A percentile compares a stretch with the other conserved stretches of the same genome.
These are phyloP conservation scores for Aegilops sharonensis DNA, from an alignment of 176 grass and related monocot genomes.

Conservation along the genomic window DNA sequence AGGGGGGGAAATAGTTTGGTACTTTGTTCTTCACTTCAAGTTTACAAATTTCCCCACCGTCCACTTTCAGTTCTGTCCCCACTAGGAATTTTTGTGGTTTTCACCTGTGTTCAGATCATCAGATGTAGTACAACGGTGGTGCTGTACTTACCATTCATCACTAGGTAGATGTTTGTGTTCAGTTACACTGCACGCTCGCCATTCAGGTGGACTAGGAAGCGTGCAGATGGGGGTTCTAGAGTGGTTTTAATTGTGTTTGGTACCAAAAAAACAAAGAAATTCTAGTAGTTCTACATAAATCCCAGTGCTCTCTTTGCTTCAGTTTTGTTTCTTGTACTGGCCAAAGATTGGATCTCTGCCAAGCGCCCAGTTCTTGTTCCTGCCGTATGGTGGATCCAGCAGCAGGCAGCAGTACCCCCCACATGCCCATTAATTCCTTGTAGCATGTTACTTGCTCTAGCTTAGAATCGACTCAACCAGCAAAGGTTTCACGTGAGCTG, in stretches of 20 bases:
- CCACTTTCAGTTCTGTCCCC: not conserved
- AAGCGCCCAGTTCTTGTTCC: not conserved
- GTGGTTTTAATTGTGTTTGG: not conserved
- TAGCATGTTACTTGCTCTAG: slow-evolving; percentile 3
- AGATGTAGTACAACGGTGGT: not conserved
- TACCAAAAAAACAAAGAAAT: not conserved
- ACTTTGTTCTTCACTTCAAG: not conserved
- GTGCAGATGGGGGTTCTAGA: not conserved
- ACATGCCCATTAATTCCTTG: slow-evolving; percentile 5
- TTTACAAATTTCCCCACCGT: not conserved
- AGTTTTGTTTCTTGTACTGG: not conserved
- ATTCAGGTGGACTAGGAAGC: not conserved
- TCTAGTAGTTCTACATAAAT: not conserved
- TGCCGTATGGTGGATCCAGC: slow-evolving; percentile 23
- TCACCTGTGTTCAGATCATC: not conserved
- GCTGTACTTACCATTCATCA: not conserved
- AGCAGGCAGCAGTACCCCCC: not conserved
- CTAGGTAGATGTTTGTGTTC: not conserved
- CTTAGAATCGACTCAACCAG: slow-evolving; percentile 29
- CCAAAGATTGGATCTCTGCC: not conserved
- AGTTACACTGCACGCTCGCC: not conserved
- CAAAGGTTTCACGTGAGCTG: slow-evolving; percentile 27
- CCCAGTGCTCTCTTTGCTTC: not conserved
- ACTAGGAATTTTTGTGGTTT: not conserved
- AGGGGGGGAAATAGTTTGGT: not conserved